These are phyloP conservation scores for Kitagawia praeruptora DNA, from an alignment of 129 eudicot genomes.

Conservation along the genomic window DNA sequence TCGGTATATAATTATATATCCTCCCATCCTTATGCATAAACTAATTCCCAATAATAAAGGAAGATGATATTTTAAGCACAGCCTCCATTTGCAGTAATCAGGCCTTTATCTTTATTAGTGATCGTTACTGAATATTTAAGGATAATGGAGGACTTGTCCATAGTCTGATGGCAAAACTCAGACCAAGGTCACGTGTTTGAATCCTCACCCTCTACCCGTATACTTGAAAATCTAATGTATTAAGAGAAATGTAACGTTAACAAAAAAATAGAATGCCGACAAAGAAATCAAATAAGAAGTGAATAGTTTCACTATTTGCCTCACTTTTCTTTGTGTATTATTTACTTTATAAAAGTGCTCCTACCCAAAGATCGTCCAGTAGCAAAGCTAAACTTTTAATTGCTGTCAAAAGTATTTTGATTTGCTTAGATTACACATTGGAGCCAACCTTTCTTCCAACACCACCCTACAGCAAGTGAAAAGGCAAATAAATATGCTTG, in stretches of 20 bases:
- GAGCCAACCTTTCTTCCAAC: neutral
- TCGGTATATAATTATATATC: neutral
- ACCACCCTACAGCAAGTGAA: neutral
- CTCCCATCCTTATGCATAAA: neutral
- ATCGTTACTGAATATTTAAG: neutral
- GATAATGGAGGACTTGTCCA: neutral
- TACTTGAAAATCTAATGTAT: neutral
- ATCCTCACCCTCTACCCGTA: neutral
- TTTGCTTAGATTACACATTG: conserved; percentile 9
- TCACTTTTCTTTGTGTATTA: neutral
- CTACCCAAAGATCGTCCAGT: conserved; percentile 3
- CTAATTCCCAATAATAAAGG: neutral
- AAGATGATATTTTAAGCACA: neutral
- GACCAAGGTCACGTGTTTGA: neutral
- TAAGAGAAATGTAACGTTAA: neutral
- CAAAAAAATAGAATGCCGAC: neutral
- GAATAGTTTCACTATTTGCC: conserved; percentile 1
- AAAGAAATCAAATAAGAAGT: neutral
- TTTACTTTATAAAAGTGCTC: neutral
- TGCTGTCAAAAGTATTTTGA: conserved; percentile 8
- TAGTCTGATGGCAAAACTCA: neutral
- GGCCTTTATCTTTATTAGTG: neutral
- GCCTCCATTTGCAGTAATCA: neutral
- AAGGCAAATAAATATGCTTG: conserved; percentile 3
- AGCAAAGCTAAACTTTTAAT: neutral